A percentile compares a stretch with the other conserved stretches of the same genome.
phyloP scores from a whole-genome alignment of 768 basidiomycete genomes.

The Collybiopsis confluens region DNA sequence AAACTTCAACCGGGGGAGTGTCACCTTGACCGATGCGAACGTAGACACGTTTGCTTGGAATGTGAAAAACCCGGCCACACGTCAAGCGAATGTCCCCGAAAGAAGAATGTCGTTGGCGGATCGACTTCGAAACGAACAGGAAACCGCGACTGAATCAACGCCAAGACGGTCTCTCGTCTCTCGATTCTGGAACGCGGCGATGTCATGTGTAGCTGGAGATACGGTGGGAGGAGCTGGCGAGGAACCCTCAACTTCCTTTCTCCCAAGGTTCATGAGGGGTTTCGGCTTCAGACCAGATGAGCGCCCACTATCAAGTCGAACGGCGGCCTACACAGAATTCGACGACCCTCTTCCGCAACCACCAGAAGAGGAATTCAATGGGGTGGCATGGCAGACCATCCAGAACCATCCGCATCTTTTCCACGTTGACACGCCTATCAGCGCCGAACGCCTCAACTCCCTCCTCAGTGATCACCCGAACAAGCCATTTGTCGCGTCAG shows the following conservation, averaged over 20 bases:
- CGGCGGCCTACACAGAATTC: neutral
- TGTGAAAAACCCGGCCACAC: no score
- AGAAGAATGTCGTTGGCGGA: no score
- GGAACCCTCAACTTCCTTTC: neutral
- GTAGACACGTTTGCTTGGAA: no score
- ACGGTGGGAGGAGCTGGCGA: neutral
- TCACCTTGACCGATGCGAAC: no score
- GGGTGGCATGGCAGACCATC: neutral
- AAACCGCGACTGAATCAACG: no score
- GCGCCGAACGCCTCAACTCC: slow-evolving; percentile 15
- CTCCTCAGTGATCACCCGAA: slow-evolving; percentile 24
- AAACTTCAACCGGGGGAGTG: no score
- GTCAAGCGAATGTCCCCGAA: no score
- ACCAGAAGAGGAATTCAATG: neutral
- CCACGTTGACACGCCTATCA: slow-evolving; percentile 10
- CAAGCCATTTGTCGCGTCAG: slow-evolving; percentile 21
- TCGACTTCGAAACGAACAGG: no score
- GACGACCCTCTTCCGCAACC: neutral
- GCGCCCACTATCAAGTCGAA: neutral
- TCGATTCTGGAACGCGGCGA: no score
- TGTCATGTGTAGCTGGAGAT: no score
- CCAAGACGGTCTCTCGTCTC: no score
- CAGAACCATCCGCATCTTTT: neutral
- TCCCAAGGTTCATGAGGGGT: neutral
- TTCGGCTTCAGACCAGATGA: neutral